Base-by-base conservation (phyloP, 352 stramenopile species). In the Globisporangium nodosum region DNA sequence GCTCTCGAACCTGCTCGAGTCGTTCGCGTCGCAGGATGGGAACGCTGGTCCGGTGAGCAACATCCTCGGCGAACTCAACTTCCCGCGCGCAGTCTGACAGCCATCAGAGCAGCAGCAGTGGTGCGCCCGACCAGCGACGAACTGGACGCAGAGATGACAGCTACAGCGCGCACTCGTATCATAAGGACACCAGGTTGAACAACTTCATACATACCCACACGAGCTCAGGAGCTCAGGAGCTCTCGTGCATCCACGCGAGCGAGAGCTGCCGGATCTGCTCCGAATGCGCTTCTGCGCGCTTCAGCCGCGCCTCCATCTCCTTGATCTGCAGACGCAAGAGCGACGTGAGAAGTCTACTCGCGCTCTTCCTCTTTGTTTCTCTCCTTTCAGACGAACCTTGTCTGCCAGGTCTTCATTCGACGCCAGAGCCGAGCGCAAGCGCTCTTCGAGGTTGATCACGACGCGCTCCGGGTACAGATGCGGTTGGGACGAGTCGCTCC, bases 1-100 rank as follows among this genome's bases (percentile, higher is more conserved):
- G 66, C 61, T 95, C 46, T 85, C 81, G 0, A 92, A 91, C 56
- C 63, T 96, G 51, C 66, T 96, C 18, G 84, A 91, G 54, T 93
- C 82, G 9, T 74, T 96, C 43, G 82, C 81, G 21, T 88, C 81
- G 12, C 86, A 96, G 59, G 77, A 90, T 24, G 84, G 82, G 6
- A 57, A 81, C 21, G 74, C 78, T 20, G 85, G 85, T 11, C 85
- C 85, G 18, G 82, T 88, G 12, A 88, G 66, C 60, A 92, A 79
- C 54, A 89, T 94, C 55, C 60, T 94, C 20, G 77, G 70, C 42
- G 81, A 91, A 35, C 65, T 90, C 55, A 71, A 64, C 51, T 74
- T 80, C 45, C 64, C 66, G 2, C 53, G 42, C 21, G 37, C 37
- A 18, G 37, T 43, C 12, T 43, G 13, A 12, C 37, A 15, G 30